Evolutionary conservation across 768 basidiomycete species (phyloP).

Genomic region (Boletellus sp.): DNA sequence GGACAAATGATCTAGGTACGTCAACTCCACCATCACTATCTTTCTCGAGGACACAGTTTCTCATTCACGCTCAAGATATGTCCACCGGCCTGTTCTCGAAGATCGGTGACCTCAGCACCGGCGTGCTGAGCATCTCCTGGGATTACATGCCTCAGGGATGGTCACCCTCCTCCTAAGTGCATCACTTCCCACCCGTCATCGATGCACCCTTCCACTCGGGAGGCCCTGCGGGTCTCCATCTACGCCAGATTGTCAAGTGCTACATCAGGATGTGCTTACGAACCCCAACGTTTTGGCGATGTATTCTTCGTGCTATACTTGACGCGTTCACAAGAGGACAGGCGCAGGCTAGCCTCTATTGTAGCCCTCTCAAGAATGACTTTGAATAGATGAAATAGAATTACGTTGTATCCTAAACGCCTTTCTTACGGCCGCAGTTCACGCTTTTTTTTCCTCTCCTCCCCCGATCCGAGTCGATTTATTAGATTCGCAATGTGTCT

Average conservation of each 20-base stretch:
- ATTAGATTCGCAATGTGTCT: neutral
- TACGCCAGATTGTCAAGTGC: constrained; percentile 1
- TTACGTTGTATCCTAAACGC: constrained; percentile 17
- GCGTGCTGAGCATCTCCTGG: constrained; percentile 57
- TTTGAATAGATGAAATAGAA: constrained; percentile 15
- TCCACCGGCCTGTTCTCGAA: constrained; percentile 57
- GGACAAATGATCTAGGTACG: constrained; percentile 53
- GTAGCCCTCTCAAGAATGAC: constrained; percentile 12
- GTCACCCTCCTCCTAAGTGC: constrained; percentile 30
- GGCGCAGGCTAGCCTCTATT: constrained; percentile 20
- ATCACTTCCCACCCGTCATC: neutral
- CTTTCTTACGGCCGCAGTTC: constrained; percentile 3
- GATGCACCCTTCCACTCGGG: neutral
- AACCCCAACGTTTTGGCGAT: constrained; percentile 13
- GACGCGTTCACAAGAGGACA: constrained; percentile 6
- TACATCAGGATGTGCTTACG: constrained; percentile 19
- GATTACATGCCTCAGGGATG: constrained; percentile 50
- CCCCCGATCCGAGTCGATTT: neutral
- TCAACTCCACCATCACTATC: neutral
- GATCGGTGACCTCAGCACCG: constrained; percentile 44
- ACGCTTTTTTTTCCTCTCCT: neutral
- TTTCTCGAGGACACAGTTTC: neutral
- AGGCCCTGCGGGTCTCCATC: constrained; percentile 6
- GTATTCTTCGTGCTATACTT: constrained; percentile 21
- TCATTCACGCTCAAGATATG: constrained; percentile 48